These are phyloP conservation scores for Entomortierella beljakovae DNA, from an alignment of 192 early-diverging fungal genomes.

Conservation along the genomic window DNA sequence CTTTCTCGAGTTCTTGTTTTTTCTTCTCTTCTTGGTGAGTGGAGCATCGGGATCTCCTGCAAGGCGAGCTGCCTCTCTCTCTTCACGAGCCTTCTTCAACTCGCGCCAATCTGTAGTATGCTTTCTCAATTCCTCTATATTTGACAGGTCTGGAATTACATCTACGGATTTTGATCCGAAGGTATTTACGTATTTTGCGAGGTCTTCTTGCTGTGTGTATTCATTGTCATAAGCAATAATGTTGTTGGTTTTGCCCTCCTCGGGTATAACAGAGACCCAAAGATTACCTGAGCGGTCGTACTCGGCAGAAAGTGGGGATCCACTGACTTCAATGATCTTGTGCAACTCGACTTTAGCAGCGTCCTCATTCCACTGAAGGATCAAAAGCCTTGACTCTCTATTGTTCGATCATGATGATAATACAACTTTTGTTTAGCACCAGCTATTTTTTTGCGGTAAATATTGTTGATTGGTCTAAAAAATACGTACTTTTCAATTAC, in stretches of 20 bases:
- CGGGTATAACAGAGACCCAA: conserved; percentile 53
- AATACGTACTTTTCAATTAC: conserved; percentile 58
- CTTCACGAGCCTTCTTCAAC: conserved; percentile 55
- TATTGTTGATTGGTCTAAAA: background rate
- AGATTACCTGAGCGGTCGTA: conserved; percentile 63
- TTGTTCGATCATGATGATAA: too few species aligned
- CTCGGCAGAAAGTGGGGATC: conserved; percentile 46
- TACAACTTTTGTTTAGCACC: too few species aligned
- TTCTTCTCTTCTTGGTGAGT: conserved; percentile 46
- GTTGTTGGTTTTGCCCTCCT: conserved; percentile 17
- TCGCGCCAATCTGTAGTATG: conserved; percentile 52
- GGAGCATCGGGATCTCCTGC: conserved; percentile 40
- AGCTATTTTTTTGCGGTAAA: too few species aligned
- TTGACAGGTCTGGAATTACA: conserved; percentile 55
- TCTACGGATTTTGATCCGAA: conserved; percentile 57
- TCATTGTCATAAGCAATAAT: conserved; percentile 34
- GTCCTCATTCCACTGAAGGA: conserved; percentile 53
- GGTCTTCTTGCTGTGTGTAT: conserved; percentile 24
- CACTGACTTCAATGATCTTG: conserved; percentile 43
- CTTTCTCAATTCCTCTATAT: conserved; percentile 64
- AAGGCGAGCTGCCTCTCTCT: conserved; percentile 40
- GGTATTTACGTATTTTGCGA: conserved; percentile 47
- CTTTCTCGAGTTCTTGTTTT: conserved; percentile 55
- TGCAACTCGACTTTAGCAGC: conserved; percentile 38
- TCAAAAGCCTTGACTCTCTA: conserved; percentile 52